Evolutionary conservation across 139 green algal species (phyloP), one percentile per base, ranked within the genome.

Genomic region (Volvox africanus): DNA sequence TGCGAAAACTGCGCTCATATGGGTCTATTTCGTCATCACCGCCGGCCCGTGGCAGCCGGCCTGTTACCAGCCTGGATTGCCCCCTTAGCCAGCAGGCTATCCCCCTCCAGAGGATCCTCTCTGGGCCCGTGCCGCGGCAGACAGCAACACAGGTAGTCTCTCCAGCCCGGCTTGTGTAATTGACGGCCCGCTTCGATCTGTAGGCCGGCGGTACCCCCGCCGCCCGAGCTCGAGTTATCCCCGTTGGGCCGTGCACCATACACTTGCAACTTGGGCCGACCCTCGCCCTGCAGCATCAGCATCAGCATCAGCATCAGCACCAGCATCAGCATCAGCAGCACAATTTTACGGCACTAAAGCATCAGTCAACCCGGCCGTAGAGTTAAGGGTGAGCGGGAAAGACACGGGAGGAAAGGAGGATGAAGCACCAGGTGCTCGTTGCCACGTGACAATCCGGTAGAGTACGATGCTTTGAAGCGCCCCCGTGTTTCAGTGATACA

Each of bases 81-180:
- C 17, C 37, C 85, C 85, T 71, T 71, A 20, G 3, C 32, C 50
- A 90, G 71, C 86, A 90, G 73, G 50, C n/a, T 77, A 44, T 90
- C 86, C 11, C 71, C 86, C 44, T 90, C 86, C 71, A 84, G 50
- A 18, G 86, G 86, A 32, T 90, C 86, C 73, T 90, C 73, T 75
- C 71, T 22, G 11, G 73, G 71, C 0, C 86, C 86, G 5, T 22
- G n/a, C 44, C 73, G 50, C 86, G 86, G 86, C 50, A 83, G 30
- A 32, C 86, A 90, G 73, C 86, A 90, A 75, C 86, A 90, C 50
- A 90, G 73, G 86, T 90, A 90, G 50, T 90, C 86, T 20, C 86
- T 73, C 86, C 71, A 90, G 14, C 30, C 30, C 6, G n/a, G 0
- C 73, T 22, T 19, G 73, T 36, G 30, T 3, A 90, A 19, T 75